phyloP scores from a whole-genome alignment of 1,139 yeast species.

The Nakaseomyces sp. region DNA sequence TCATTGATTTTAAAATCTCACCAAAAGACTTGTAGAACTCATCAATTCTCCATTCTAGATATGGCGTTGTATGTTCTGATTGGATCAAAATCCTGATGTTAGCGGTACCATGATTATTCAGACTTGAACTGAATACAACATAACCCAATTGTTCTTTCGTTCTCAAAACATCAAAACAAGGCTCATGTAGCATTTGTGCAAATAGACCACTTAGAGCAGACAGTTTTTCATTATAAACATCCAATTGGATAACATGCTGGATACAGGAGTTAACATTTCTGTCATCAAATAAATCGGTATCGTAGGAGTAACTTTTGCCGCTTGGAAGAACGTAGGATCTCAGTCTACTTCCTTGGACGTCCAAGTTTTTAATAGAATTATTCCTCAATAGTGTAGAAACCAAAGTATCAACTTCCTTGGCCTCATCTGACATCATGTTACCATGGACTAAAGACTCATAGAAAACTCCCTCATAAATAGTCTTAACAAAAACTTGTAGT shows the following conservation, averaged over 20 bases:
- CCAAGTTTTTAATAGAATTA: slow-evolving; percentile 17
- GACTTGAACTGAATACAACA: slow-evolving; percentile 74
- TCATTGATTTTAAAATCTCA: slow-evolving; percentile 36
- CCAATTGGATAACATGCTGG: slow-evolving; percentile 68
- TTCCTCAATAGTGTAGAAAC: slow-evolving; percentile 30
- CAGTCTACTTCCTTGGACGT: slow-evolving; percentile 30
- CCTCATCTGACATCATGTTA: slow-evolving; percentile 53
- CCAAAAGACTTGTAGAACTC: slow-evolving; percentile 42
- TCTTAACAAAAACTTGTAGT: slow-evolving; percentile 39
- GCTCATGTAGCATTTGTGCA: slow-evolving; percentile 69
- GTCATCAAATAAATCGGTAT: slow-evolving; percentile 49
- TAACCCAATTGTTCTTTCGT: slow-evolving; percentile 90
- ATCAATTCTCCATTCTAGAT: slow-evolving; percentile 69
- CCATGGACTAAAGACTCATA: slow-evolving; percentile 74
- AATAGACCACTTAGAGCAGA: slow-evolving; percentile 54
- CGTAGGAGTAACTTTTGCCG: slow-evolving; percentile 41
- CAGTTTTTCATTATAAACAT: slow-evolving; percentile 35
- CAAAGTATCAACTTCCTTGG: slow-evolving; percentile 40
- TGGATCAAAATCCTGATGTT: slow-evolving; percentile 79
- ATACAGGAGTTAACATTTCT: slow-evolving; percentile 78
- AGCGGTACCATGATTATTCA: slow-evolving; percentile 61
- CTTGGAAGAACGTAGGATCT: slow-evolving; percentile 44
- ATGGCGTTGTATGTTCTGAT: slow-evolving; percentile 69
- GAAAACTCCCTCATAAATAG: slow-evolving; percentile 40
- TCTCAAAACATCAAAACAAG: slow-evolving; percentile 80